Conservation (phyloP, 2,329 filamentous ascomycete species). For the Dothideomycetes sp. region DNA sequence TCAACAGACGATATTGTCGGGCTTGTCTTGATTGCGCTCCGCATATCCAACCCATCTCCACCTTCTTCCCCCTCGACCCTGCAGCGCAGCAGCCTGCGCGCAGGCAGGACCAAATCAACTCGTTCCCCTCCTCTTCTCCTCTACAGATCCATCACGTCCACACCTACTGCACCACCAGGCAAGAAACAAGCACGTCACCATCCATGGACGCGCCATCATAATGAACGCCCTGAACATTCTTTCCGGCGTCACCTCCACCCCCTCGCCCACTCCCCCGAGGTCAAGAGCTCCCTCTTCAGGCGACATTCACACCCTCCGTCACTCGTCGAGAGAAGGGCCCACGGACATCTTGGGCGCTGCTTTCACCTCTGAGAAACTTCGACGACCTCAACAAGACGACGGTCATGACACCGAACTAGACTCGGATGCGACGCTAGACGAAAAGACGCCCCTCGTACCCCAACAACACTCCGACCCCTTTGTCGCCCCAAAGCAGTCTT, state of each 20-base stretch:
- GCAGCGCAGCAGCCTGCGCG: no score
- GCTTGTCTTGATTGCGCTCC: no score
- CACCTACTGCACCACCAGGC: no score
- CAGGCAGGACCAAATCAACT: background rate
- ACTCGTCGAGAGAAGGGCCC: background rate
- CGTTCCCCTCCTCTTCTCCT: background rate
- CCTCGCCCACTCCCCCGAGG: slow-evolving; percentile 33
- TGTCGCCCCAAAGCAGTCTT: slow-evolving; percentile 16
- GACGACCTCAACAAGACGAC: slow-evolving; percentile 2
- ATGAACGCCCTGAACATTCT: slow-evolving; percentile 96
- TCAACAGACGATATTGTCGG: no score
- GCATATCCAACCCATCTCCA: no score
- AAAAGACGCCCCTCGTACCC: slow-evolving; percentile 59
- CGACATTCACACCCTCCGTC: slow-evolving; percentile 23
- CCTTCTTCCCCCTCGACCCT: no score
- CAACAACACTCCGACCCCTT: slow-evolving; percentile 17
- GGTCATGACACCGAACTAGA: background rate
- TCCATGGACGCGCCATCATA: slow-evolving; percentile 20
- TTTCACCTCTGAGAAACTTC: slow-evolving; percentile 2
- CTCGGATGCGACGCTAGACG: slow-evolving; percentile 29
- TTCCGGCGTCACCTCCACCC: slow-evolving; percentile 55
- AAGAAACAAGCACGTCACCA: background rate
- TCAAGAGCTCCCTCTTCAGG: slow-evolving; percentile 43
- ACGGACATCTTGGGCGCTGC: background rate
- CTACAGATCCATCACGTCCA: background rate